Conservation (phyloP, 345 rosid species). For the Rhizophora mangle region DNA sequence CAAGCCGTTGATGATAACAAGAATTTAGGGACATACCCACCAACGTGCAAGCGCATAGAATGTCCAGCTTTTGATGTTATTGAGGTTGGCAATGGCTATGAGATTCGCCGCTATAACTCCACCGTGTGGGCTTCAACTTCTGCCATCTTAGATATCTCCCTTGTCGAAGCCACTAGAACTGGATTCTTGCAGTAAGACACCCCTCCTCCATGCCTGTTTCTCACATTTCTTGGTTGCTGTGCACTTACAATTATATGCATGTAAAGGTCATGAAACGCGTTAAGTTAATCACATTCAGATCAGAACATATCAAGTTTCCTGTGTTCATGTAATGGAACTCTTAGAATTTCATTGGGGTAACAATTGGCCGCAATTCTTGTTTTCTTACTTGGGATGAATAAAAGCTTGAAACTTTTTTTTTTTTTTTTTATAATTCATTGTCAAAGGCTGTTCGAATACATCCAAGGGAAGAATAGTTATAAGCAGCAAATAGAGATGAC, state of each 20-base stretch:
- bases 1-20: slow-evolving; percentile 7
- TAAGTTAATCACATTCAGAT: too few relatives aligned
- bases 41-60: slow-evolving; percentile 71
- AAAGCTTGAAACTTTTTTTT: not conserved
- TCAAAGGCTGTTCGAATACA: slow-evolving; percentile 70
- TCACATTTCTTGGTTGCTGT: too few relatives aligned
- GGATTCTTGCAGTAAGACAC: slow-evolving; percentile 62
- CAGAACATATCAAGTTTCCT: too few relatives aligned
- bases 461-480: slow-evolving; percentile 72
- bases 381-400: not conserved
- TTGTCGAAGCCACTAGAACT: slow-evolving; percentile 61
- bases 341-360: too few relatives aligned
- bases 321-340: too few relatives aligned
- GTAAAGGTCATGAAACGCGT: too few relatives aligned
- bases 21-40: slow-evolving; percentile 37
- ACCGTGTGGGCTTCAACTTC: slow-evolving; percentile 67
- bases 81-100: slow-evolving; percentile 53
- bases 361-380: too few relatives aligned
- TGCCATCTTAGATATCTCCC: slow-evolving; percentile 69
- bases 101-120: slow-evolving; percentile 61
- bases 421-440: not conserved
- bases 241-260: too few relatives aligned
- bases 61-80: slow-evolving; percentile 61
- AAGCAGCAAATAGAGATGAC: slow-evolving; percentile 75
- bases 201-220: not conserved